Conservation (phyloP, 1,284 basidiomycete species). For the Ganoderma lingzhi region DNA sequence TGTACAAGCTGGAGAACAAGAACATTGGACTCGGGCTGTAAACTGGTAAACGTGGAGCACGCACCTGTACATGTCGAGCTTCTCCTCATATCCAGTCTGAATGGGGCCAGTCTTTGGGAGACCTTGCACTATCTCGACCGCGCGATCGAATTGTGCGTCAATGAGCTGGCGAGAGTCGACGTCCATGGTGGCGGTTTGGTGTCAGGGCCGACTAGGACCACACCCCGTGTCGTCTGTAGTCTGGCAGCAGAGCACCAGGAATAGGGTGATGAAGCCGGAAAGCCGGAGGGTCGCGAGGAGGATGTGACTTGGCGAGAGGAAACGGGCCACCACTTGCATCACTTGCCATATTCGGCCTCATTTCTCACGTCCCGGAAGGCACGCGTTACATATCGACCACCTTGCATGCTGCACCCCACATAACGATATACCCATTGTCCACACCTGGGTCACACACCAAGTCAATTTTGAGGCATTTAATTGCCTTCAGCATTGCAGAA, state of each 20-base stretch:
- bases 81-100: constrained; percentile 97
- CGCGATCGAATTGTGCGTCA: constrained; percentile 89
- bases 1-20: constrained; percentile 73
- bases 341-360: constrained; percentile 20
- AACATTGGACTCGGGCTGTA: constrained; percentile 1
- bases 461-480: too few species aligned
- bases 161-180: constrained; percentile 73
- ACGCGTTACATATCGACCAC: constrained; percentile 5
- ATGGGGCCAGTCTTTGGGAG: constrained; percentile 95
- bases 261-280: constrained; percentile 12
- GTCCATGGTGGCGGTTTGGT: constrained; percentile 16
- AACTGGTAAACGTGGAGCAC: constrained; percentile 30
- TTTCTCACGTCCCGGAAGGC: constrained; percentile 23
- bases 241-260: background rate
- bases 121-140: constrained; percentile 92
- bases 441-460: background rate
- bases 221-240: background rate
- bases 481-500: too few species aligned
- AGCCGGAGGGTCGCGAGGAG: constrained; percentile 13
- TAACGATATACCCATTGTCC: background rate
- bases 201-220: background rate
- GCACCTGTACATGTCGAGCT: constrained; percentile 92
- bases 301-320: constrained; percentile 11
- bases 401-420: background rate
- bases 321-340: constrained; percentile 12